These are phyloP conservation scores for Candida gorgasii DNA, from an alignment of 805 yeast species.

Conservation along the genomic window DNA sequence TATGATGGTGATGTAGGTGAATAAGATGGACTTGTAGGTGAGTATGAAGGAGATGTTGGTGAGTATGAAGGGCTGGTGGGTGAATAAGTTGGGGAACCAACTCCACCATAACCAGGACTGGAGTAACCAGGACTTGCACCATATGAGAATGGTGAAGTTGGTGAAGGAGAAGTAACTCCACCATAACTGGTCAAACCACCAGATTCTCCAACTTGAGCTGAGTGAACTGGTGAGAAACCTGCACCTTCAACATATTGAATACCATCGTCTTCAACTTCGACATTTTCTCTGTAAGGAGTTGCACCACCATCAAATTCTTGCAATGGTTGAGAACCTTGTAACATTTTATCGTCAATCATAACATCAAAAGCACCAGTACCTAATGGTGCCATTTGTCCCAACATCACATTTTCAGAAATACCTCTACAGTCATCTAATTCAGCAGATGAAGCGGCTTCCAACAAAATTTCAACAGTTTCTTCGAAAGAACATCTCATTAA, in stretches of 20 bases:
- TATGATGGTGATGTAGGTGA: slow-evolving; percentile 61
- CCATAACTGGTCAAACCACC: slow-evolving; percentile 92
- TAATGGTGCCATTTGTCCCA: slow-evolving; percentile 97
- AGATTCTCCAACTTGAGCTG: slow-evolving; percentile 76
- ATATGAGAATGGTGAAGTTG: slow-evolving; percentile 59
- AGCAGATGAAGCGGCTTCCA: slow-evolving; percentile 98
- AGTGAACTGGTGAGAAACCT: slow-evolving; percentile 91
- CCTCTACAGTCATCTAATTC: slow-evolving; percentile 98
- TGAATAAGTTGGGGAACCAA: slow-evolving; percentile 61
- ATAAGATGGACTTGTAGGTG: slow-evolving; percentile 70
- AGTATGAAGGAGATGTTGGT: slow-evolving; percentile 65
- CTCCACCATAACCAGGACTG: slow-evolving; percentile 70
- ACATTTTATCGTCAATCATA: slow-evolving; percentile 86
- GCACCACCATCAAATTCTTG: slow-evolving; percentile 64
- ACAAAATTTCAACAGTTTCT: slow-evolving; percentile 95
- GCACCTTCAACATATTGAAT: slow-evolving; percentile 67
- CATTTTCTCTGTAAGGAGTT: slow-evolving; percentile 83
- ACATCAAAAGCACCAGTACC: slow-evolving; percentile 99
- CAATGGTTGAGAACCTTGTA: slow-evolving; percentile 57
- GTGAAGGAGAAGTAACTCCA: slow-evolving; percentile 56
- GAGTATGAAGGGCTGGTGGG: slow-evolving; percentile 70
- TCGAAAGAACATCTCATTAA: slow-evolving; percentile 99
- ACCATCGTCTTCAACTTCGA: slow-evolving; percentile 61
- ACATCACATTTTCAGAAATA: slow-evolving; percentile 94
- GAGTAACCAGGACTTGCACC: slow-evolving; percentile 57